These are phyloP conservation scores for Penicillium hesseltinei DNA, from an alignment of 2,329 filamentous ascomycete species.

Conservation along the genomic window DNA sequence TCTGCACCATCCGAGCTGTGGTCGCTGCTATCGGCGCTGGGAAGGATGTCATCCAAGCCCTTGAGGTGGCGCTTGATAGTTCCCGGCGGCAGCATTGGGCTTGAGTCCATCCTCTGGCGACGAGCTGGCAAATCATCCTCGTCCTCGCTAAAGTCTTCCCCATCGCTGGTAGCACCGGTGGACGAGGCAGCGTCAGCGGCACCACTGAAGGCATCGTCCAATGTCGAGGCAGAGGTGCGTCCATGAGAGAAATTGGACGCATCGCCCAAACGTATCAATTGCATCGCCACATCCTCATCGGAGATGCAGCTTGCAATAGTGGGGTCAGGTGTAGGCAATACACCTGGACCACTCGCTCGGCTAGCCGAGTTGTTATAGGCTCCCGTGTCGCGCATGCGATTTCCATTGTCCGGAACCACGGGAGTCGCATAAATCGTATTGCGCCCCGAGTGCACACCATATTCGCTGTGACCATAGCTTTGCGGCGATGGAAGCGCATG, in stretches of 20 bases:
- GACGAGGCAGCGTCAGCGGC: slow-evolving; percentile 82
- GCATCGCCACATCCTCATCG: slow-evolving; percentile 95
- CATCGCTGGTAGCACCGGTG: slow-evolving; percentile 78
- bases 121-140: slow-evolving; percentile 52
- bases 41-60: slow-evolving; percentile 52
- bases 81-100: slow-evolving; percentile 46
- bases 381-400: slow-evolving; percentile 62
- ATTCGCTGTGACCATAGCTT: slow-evolving; percentile 61
- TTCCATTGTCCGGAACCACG: slow-evolving; percentile 53
- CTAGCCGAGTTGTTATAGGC: slow-evolving; percentile 42
- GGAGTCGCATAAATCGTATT: slow-evolving; percentile 62
- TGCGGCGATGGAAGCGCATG: slow-evolving; percentile 81
- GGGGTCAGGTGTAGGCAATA: slow-evolving; percentile 92
- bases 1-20: slow-evolving; percentile 63
- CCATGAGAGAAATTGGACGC: slow-evolving; percentile 91
- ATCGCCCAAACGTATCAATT: slow-evolving; percentile 93
- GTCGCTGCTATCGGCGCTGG: slow-evolving; percentile 58
- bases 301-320: slow-evolving; percentile 96
- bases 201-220: slow-evolving; percentile 91
- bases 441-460: slow-evolving; percentile 34
- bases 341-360: slow-evolving; percentile 49
- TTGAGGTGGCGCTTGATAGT: slow-evolving; percentile 48
- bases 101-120: slow-evolving; percentile 44
- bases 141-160: slow-evolving; percentile 63
- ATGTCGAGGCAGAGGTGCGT: slow-evolving; percentile 85